A percentile compares a stretch with the other conserved stretches of the same genome.
Evolutionary conservation across 352 stramenopile species (phyloP).

Genomic region (Sclerospora graminicola): DNA sequence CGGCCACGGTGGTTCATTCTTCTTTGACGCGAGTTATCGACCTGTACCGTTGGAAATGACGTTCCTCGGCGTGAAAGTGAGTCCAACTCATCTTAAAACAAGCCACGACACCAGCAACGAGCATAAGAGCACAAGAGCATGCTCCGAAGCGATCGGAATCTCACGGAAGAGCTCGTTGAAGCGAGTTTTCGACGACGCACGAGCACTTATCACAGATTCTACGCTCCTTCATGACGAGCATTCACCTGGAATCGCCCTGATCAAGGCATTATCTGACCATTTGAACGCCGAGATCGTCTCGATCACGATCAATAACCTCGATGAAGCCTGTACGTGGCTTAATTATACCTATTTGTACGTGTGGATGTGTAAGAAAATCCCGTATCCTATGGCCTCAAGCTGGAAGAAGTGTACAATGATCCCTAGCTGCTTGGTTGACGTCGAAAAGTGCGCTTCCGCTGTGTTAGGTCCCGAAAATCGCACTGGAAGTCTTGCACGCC

Average conservation of each 20-base stretch:
- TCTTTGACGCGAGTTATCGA: too few relatives aligned
- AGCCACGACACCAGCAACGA: too few relatives aligned
- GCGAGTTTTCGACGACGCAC: too few relatives aligned
- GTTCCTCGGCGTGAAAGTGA: too few relatives aligned
- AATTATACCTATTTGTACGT: constrained; percentile 99
- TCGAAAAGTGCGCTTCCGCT: constrained; percentile 76
- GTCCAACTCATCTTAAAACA: too few relatives aligned
- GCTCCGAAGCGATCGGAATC: too few relatives aligned
- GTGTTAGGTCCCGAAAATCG: constrained; percentile 87
- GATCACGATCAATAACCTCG: constrained; percentile 95
- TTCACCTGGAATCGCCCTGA: constrained; percentile 98
- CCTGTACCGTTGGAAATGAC: too few relatives aligned
- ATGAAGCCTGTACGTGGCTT: constrained; percentile 95
- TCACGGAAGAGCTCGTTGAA: too few relatives aligned
- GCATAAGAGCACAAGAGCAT: too few relatives aligned
- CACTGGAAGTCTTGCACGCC: constrained; percentile 86
- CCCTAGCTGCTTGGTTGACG: constrained; percentile 69
- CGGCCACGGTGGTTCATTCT: too few relatives aligned
- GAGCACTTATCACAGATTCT: too few relatives aligned
- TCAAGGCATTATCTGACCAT: constrained; percentile 97
- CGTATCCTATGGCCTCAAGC: constrained; percentile 94
- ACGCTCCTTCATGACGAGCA: too few relatives aligned
- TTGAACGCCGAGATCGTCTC: constrained; percentile 99
- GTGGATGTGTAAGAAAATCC: constrained; percentile 97
- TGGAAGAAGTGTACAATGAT: constrained; percentile 88